phyloP scores from a whole-genome alignment of 2,329 filamentous ascomycete species.

The Endocalyx cinctus region DNA sequence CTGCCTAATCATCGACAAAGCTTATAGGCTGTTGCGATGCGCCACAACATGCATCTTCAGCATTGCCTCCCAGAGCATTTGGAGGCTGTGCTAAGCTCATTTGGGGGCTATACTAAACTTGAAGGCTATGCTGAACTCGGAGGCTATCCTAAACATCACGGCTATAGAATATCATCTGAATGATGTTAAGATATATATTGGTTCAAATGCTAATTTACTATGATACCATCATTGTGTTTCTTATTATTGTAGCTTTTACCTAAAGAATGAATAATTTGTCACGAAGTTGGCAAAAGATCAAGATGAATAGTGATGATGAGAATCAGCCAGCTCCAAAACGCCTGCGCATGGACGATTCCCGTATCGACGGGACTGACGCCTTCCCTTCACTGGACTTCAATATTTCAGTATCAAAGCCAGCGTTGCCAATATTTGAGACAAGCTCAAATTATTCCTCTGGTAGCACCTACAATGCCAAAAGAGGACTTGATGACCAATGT shows the following conservation, averaged over 20 bases:
- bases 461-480: neutral
- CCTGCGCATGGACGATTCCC: constrained; percentile 1
- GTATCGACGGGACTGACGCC: neutral
- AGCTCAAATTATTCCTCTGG: neutral
- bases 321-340: constrained; percentile 1
- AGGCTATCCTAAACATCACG: too few species aligned
- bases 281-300: neutral
- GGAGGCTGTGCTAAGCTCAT: too few species aligned
- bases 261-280: neutral
- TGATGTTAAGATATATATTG: too few species aligned
- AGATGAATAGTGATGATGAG: neutral
- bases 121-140: too few species aligned
- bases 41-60: neutral
- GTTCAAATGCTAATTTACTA: too few species aligned
- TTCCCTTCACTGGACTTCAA: constrained; percentile 1
- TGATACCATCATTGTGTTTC: too few species aligned
- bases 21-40: too few species aligned
- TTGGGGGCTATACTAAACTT: too few species aligned
- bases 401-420: neutral
- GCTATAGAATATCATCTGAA: too few species aligned
- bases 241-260: too few species aligned
- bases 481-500: neutral
- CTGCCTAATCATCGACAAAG: too few species aligned
- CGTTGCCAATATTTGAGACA: neutral
- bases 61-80: too few species aligned